Evolutionary conservation across 2,329 filamentous ascomycete genomes (phyloP), one percentile per base, ranked within the genome.

Genomic region (Balansia obtecta): DNA sequence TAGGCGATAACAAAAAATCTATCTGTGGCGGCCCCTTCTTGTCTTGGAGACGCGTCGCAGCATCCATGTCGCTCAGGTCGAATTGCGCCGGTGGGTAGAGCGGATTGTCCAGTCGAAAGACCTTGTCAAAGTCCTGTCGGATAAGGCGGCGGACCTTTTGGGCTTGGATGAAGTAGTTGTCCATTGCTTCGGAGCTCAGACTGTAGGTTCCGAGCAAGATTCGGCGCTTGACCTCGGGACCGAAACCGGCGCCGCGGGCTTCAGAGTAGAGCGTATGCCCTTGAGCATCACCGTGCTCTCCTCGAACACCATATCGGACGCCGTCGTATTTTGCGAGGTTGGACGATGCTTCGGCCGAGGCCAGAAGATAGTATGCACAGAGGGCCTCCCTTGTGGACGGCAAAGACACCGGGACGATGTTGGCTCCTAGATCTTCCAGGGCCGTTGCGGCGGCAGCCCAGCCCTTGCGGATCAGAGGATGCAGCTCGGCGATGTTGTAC

Each of bases 251-350:
- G 13, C 83, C 85, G 51, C 93, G 80, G 0, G 86, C 88, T 40
- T 76, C 73, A 0, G 89, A 81, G 65, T 93, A 97, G 1, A 95
- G 72, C 0, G 82, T 76, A n/a, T 77, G 74, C 9, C 75, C 74
- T 11, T 71, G 72, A 6, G 75, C 80, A 52, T 82, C 73, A 45
- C 72, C 75, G 10, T 68, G 65, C 1, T 65, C 61, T 5, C 69
- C 69, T 32, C 81, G 76, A 18, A 72, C 74, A 1, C 93, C 93
- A 66, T 95, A 98, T 11, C 93, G 85, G n/a, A 97, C 81, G 18
- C 93, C 93, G 60, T 98, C 94, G 65, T 96, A 98, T 65, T 95
- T 96, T 51, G 93, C 88, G 2, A 98, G 79, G 60, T 98, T 98
- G 15, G 91, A 97, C 1, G 88, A 88, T 3, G 93, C 93, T 68